Base-by-base conservation (phyloP, 2,329 filamentous ascomycete species). In the Herpotrichia juniperi region DNA sequence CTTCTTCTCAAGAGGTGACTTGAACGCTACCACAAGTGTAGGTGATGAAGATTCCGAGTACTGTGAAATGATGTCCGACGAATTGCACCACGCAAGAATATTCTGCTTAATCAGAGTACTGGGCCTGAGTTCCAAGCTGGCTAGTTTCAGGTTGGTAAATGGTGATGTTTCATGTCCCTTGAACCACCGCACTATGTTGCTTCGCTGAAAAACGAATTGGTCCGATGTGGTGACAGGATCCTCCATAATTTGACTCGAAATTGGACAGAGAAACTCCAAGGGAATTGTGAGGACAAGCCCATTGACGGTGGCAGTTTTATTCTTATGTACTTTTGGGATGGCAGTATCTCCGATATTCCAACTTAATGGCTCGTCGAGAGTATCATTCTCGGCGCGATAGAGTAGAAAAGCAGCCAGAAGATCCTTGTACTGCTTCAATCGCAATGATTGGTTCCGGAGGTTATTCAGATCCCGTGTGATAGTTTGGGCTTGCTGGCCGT, bases 131-230 rank as follows among this genome's bases (percentile, higher is more conserved):
- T 55, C 50, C 4, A 57, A 63, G 37, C 62, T 56, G 2, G 45
- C 16, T 4, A 72, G 54, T 2, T 48, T 40, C 3, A 72, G 54
- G 5, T 71, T 68, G 2, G 69, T 72, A 37, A 66, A 58, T 4
- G 73, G 73, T 1, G 71, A 74, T 3, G 58, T 61, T 8, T 59
- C 56, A 17, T 64, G 60, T 12, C 65, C 64, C 9, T 59, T 43
- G 37, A 74, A 74, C 72, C 72, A 75, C 42, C 65, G 57, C 46
- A 63, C 48, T 12, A 76, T 73, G 25, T 69, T 66, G 16, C 60
- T 51, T n/a, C 67, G 60, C 37, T 72, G 69, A 44, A 74, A 76
- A 0, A 59, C 70, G 48, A 67, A 66, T 1, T 61, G 59, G 45
- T 75, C 71, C 2, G 54, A 46, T 2, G 73, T 67, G 1, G 35